Evolutionary conservation across 2,329 filamentous ascomycete species (phyloP).

Genomic region (Penicillium corylophilum): DNA sequence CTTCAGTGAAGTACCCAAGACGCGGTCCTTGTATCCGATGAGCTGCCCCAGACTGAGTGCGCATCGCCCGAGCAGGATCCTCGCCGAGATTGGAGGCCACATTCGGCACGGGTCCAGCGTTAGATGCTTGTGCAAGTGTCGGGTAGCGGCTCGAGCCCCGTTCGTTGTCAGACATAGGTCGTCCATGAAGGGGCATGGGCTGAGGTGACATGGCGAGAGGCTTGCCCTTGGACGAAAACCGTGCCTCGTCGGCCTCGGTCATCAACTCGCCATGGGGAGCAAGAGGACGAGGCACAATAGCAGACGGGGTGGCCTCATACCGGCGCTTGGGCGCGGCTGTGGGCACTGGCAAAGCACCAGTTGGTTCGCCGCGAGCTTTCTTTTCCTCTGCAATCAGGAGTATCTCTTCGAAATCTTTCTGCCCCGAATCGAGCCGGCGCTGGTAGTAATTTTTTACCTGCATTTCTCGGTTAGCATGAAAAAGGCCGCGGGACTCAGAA

Average conservation of each 20-base stretch:
- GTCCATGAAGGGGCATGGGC: slow-evolving; percentile 31
- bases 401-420: slow-evolving; percentile 46
- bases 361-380: slow-evolving; percentile 46
- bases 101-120: slow-evolving; percentile 27
- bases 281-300: slow-evolving; percentile 42
- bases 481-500: neutral
- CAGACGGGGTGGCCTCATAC: slow-evolving; percentile 47
- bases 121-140: slow-evolving; percentile 41
- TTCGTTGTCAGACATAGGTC: slow-evolving; percentile 37
- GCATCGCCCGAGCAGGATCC: slow-evolving; percentile 35
- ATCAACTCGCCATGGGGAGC: slow-evolving; percentile 43
- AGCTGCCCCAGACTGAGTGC: slow-evolving; percentile 30
- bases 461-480: neutral
- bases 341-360: slow-evolving; percentile 44
- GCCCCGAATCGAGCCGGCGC: slow-evolving; percentile 44
- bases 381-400: slow-evolving; percentile 45
- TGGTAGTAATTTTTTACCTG: slow-evolving; percentile 53
- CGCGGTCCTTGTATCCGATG: slow-evolving; percentile 43
- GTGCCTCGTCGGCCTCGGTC: slow-evolving; percentile 33
- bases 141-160: slow-evolving; percentile 36
- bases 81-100: slow-evolving; percentile 30
- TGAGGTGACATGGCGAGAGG: slow-evolving; percentile 32
- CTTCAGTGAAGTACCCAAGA: slow-evolving; percentile 46
- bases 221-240: slow-evolving; percentile 33
- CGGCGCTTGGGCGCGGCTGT: slow-evolving; percentile 48